Evolutionary conservation across 108 stramenopile species (phyloP).

Genomic region (Schizochytrium sp.): DNA sequence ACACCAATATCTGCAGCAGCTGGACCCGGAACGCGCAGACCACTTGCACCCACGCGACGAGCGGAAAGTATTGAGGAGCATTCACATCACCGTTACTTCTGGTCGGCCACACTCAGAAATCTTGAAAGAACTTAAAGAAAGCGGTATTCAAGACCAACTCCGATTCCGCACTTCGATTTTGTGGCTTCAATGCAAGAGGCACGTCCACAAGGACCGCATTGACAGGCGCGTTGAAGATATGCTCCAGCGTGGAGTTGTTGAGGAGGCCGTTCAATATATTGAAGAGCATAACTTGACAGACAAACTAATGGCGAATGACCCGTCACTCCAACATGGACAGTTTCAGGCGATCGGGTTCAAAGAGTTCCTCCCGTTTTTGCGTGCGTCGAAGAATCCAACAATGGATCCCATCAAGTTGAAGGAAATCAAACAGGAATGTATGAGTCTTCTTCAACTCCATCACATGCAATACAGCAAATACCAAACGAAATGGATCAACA

Average conservation of each 20-base stretch:
- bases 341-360: constrained; percentile 60
- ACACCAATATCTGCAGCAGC: background rate
- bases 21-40: constrained; percentile 51
- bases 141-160: background rate
- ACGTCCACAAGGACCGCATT: background rate
- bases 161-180: background rate
- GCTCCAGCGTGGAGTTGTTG: constrained; percentile 45
- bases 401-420: background rate
- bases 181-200: background rate
- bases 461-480: constrained; percentile 37
- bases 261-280: constrained; percentile 33
- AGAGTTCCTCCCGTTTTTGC: background rate
- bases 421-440: background rate
- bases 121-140: background rate
- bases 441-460: background rate
- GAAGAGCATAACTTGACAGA: background rate
- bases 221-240: constrained; percentile 37
- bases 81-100: background rate
- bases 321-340: background rate
- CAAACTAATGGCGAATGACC: background rate
- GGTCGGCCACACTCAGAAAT: constrained; percentile 15
- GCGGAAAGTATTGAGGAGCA: constrained; percentile 26
- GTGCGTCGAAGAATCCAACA: background rate
- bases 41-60: constrained; percentile 43
- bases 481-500: constrained; percentile 36